Evolutionary conservation across 208 protist species (phyloP).

Genomic region (Herpetomonas samuelpessoai): DNA sequence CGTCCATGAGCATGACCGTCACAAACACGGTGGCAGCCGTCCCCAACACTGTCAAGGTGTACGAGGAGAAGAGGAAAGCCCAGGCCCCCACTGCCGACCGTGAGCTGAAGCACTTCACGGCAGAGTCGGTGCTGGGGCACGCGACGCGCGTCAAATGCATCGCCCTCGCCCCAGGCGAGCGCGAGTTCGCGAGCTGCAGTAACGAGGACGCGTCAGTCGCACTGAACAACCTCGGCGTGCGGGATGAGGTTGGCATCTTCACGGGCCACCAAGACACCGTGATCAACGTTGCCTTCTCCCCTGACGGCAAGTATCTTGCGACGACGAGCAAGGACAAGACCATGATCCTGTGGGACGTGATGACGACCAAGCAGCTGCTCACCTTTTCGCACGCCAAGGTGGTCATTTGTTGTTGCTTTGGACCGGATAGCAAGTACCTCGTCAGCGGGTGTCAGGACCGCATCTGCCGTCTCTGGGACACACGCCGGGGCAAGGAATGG

Average conservation of each 20-base stretch:
- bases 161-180: conserved; percentile 60
- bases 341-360: conserved; percentile 89
- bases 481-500: conserved; percentile 53
- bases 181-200: conserved; percentile 78
- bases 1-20: conserved; percentile 9
- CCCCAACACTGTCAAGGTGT: conserved; percentile 32
- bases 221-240: conserved; percentile 43
- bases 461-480: conserved; percentile 85
- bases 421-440: conserved; percentile 77
- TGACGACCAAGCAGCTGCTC: conserved; percentile 69
- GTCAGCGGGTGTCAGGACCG: conserved; percentile 89
- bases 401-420: conserved; percentile 89
- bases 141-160: conserved; percentile 84
- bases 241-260: conserved; percentile 79
- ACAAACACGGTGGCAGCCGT: conserved; percentile 23
- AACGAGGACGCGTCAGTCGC: conserved; percentile 81
- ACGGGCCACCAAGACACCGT: conserved; percentile 84
- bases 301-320: conserved; percentile 86
- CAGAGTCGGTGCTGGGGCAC: conserved; percentile 55
- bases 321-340: conserved; percentile 87
- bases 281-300: conserved; percentile 75
- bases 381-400: conserved; percentile 78
- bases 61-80: conserved; percentile 7
- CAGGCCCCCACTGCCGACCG: conserved; percentile 12
- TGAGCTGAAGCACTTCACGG: conserved; percentile 31